A percentile compares a stretch with the other conserved stretches of the same genome.
phyloP scores from a whole-genome alignment of 495 filamentous ascomycete genomes.

The Penicillium subrubescens region DNA sequence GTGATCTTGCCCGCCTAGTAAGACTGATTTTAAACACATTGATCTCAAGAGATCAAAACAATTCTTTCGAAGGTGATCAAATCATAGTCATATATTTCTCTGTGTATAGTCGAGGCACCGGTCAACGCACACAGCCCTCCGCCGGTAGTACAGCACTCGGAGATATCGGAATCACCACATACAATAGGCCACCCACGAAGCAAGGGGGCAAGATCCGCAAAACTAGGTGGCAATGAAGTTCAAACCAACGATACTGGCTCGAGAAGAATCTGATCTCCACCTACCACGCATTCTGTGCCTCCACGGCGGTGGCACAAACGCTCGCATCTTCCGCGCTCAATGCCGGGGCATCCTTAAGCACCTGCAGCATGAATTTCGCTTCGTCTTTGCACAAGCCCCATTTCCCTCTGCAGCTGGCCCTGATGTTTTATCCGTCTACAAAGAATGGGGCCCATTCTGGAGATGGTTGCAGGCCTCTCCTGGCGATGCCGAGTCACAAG shows the following conservation, averaged over 20 bases:
- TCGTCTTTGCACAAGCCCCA: slow-evolving; percentile 62
- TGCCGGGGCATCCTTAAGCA: slow-evolving; percentile 51
- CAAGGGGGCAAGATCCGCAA: not conserved
- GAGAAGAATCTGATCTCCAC: slow-evolving; percentile 22
- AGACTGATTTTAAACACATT: not conserved
- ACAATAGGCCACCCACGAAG: not conserved
- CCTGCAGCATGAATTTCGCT: slow-evolving; percentile 54
- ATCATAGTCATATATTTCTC: too few species aligned
- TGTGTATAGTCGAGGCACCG: too few species aligned
- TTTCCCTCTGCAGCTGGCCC: slow-evolving; percentile 52
- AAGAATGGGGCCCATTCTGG: slow-evolving; percentile 55
- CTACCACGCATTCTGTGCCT: slow-evolving; percentile 68
- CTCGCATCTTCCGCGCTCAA: slow-evolving; percentile 60
- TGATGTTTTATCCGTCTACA: slow-evolving; percentile 56
- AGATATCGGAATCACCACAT: not conserved
- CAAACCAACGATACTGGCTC: not conserved
- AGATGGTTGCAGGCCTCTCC: slow-evolving; percentile 50
- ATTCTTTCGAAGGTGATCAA: too few species aligned
- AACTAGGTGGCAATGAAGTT: not conserved
- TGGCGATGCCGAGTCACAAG: not conserved
- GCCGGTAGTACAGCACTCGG: too few species aligned
- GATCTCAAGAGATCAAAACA: not conserved
- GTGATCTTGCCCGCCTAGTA: not conserved
- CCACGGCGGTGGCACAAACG: slow-evolving; percentile 67
- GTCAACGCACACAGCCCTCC: too few species aligned